Evolutionary conservation across 768 basidiomycete genomes (phyloP), one percentile per base, ranked within the genome.

Genomic region (Boletus huronensis): DNA sequence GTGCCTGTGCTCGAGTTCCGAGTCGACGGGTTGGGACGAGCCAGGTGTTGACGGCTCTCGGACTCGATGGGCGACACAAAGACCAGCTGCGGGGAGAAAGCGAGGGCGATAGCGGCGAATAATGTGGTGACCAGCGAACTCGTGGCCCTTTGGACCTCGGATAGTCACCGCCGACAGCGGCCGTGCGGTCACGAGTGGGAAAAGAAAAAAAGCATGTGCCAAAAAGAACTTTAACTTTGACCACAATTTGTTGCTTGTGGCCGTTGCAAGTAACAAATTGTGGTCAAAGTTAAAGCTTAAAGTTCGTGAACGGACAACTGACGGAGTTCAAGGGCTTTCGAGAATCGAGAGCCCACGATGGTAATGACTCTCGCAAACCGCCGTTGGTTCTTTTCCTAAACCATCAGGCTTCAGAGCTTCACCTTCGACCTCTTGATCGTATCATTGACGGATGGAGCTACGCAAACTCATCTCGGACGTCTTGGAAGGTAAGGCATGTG

Each of bases 401-500:
- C 26, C 23, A 31, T 40, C 50, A 23, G 28, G 19, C 7, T 38
- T 35, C 35, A 35, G 29, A 7, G 14, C 13, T 7, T 3, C 34
- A 36, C 34, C 21, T 16, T 32, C 17, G 19, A 43, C 34, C 25
- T 9, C 48, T n/a, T 38, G 21, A 28, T 35, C 44, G 21, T 23
- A 31, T 31, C 42, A 14, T 31, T n/a, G 32, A 34, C 39, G 7
- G 21, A 62, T 62, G 61, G 61, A 62, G 2, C 3, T 32, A 19
- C 50, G 50, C 28, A 59, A 50, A 21, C 16, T 60, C 31, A 45
- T 63, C 19, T 48, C 50, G 14, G 61, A 57, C 26, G 19, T 60
- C 34, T 47, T 58, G 51, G 40, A 40, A 11, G 72, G 71, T 14
- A 67, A 72, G 47, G 68, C 67, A 2, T 57, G 69, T 26, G 67